These are phyloP conservation scores for Pleoardoris graminearum DNA, from an alignment of 2,329 filamentous ascomycete genomes.

Conservation along the genomic window DNA sequence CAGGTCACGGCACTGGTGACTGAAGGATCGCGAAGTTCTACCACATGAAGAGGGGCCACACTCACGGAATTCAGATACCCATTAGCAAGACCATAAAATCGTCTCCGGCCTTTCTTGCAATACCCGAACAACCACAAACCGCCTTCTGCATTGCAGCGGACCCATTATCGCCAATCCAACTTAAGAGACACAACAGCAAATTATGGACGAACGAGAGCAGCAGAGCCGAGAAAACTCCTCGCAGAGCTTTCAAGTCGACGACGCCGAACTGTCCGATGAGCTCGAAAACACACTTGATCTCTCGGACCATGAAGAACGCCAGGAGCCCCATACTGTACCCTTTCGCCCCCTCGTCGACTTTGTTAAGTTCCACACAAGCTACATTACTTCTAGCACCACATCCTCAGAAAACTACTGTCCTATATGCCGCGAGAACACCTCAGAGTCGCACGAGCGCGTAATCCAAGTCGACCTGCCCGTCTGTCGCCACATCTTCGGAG, in stretches of 20 bases:
- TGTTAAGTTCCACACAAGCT: neutral
- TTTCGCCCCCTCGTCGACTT: conserved; percentile 8
- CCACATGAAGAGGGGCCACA: too few relatives aligned
- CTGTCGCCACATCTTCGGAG: conserved; percentile 1
- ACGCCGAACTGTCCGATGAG: neutral
- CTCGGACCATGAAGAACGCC: neutral
- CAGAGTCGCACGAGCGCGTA: conserved; percentile 1
- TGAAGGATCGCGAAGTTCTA: too few relatives aligned
- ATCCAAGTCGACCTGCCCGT: neutral
- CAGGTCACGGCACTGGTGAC: too few relatives aligned
- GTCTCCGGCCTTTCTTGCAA: too few relatives aligned
- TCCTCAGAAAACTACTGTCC: neutral
- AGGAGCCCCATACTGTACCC: neutral
- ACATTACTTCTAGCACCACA: neutral
- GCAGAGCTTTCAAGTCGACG: neutral
- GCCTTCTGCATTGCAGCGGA: neutral
- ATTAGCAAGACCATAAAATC: too few relatives aligned
- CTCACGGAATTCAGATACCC: too few relatives aligned
- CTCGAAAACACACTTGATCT: neutral
- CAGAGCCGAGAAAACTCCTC: neutral
- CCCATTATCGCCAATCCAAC: neutral
- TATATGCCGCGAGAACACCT: neutral
- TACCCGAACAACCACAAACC: too few relatives aligned
- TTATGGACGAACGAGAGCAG: neutral
- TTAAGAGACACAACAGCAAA: neutral